Evolutionary conservation across 495 filamentous ascomycete species (phyloP).

Genomic region (Amorphotheca resinae): DNA sequence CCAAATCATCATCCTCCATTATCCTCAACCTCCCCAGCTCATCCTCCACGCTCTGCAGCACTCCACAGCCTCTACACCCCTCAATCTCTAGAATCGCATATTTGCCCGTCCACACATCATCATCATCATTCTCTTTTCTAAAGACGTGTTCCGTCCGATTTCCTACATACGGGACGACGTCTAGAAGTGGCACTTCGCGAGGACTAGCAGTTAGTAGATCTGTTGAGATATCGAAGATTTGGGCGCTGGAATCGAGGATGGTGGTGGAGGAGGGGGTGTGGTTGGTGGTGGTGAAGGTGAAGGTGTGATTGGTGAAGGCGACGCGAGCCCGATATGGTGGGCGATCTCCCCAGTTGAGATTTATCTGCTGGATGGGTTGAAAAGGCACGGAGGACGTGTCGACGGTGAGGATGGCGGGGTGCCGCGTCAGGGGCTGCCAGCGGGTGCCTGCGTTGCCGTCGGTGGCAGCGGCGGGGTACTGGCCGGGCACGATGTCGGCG

Average conservation of each 20-base stretch:
- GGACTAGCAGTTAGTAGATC: no score
- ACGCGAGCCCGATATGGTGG: conserved; percentile 45
- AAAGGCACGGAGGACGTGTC: conserved; percentile 22
- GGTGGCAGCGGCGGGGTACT: conserved; percentile 55
- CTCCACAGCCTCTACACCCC: conserved; percentile 23
- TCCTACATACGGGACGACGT: no score
- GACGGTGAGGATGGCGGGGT: conserved; percentile 34
- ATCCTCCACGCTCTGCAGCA: neutral
- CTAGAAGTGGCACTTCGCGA: no score
- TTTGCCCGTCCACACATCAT: conserved; percentile 22
- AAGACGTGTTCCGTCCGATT: no score
- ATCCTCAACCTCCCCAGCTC: neutral
- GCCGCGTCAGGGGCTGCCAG: conserved; percentile 50
- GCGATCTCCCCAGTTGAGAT: conserved; percentile 53
- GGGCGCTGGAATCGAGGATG: no score
- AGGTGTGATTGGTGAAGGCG: conserved; percentile 35
- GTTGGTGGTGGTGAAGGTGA: no score
- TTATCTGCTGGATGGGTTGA: conserved; percentile 36
- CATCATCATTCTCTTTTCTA: no score
- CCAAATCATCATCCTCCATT: conserved; percentile 28
- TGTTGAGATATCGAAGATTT: no score
- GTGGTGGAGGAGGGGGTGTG: no score
- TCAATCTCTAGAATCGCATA: conserved; percentile 28
- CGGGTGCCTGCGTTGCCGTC: conserved; percentile 56
- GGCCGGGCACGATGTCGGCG: conserved; percentile 41